phyloP scores from a whole-genome alignment of 2,329 filamentous ascomycete genomes.

The Xylaria digitata region DNA sequence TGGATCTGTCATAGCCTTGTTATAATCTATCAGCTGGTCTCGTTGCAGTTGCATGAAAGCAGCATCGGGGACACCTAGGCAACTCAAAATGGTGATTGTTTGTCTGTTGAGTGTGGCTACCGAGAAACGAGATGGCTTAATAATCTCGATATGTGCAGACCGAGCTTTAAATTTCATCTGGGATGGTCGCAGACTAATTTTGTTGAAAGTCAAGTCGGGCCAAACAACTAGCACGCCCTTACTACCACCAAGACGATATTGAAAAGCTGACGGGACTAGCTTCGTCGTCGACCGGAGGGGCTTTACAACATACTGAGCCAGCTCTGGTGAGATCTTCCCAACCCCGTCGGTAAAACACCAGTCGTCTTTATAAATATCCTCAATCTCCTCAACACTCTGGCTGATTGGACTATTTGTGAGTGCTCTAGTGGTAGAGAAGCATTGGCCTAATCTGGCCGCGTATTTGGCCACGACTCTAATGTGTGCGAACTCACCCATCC shows the following conservation, averaged over 20 bases:
- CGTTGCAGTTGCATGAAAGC: conserved; percentile 76
- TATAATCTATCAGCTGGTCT: conserved; percentile 74
- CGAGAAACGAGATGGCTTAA: conserved; percentile 80
- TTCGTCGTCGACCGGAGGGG: conserved; percentile 72
- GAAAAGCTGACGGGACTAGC: conserved; percentile 80
- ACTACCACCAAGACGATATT: conserved; percentile 91
- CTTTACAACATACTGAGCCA: conserved; percentile 78
- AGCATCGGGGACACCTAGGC: conserved; percentile 75
- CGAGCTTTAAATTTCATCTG: conserved; percentile 86
- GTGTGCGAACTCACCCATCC: conserved; percentile 87
- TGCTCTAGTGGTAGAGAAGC: conserved; percentile 90
- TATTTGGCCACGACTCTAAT: conserved; percentile 90
- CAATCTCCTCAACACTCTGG: conserved; percentile 67
- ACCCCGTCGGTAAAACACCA: conserved; percentile 91
- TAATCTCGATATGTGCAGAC: conserved; percentile 83
- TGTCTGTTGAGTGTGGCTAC: conserved; percentile 88
- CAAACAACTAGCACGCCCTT: conserved; percentile 89
- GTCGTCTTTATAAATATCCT: conserved; percentile 75
- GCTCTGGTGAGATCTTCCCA: conserved; percentile 85
- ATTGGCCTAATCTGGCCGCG: conserved; percentile 89
- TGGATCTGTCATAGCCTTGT: conserved; percentile 75
- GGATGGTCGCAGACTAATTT: conserved; percentile 83
- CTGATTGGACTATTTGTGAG: conserved; percentile 73
- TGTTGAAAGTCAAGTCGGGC: conserved; percentile 71
- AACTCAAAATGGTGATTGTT: conserved; percentile 84